Conservation (phyloP, 2,329 filamentous ascomycete genomes). For the Xylariaceae sp. region DNA sequence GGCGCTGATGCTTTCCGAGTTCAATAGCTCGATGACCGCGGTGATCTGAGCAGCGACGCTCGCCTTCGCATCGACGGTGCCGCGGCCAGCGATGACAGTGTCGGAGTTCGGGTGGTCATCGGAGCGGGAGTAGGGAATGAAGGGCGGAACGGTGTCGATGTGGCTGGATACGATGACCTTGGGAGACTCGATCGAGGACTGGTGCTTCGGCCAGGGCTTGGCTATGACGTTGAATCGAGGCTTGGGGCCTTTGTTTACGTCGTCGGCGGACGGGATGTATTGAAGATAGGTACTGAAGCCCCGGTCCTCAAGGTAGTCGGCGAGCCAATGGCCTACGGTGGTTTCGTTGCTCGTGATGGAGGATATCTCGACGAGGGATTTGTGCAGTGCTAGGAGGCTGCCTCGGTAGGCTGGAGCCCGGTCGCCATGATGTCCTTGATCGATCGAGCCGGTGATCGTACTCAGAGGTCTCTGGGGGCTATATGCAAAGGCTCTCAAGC, state of each 20-base stretch:
- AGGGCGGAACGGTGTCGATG: slow-evolving; percentile 75
- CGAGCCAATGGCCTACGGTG: slow-evolving; percentile 64
- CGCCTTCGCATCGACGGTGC: slow-evolving; percentile 68
- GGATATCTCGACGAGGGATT: slow-evolving; percentile 67
- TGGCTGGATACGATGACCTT: slow-evolving; percentile 71
- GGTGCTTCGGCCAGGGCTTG: slow-evolving; percentile 47
- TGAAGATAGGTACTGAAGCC: slow-evolving; percentile 44
- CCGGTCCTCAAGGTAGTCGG: slow-evolving; percentile 55
- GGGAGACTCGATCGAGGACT: slow-evolving; percentile 39
- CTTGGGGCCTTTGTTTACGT: slow-evolving; percentile 16
- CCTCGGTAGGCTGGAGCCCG: slow-evolving; percentile 38
- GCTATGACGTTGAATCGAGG: slow-evolving; percentile 74
- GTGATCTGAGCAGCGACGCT: slow-evolving; percentile 70
- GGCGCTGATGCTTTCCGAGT: slow-evolving; percentile 34
- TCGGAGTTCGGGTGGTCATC: slow-evolving; percentile 40
- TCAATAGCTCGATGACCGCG: slow-evolving; percentile 57
- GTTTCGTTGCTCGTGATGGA: slow-evolving; percentile 70
- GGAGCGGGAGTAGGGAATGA: slow-evolving; percentile 63
- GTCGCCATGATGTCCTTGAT: neutral
- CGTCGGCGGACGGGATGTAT: slow-evolving; percentile 34
- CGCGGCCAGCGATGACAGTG: slow-evolving; percentile 64
- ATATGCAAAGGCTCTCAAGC: neutral
- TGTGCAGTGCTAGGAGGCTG: slow-evolving; percentile 67
- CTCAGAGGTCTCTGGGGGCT: neutral
- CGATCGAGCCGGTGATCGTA: neutral